Base-by-base conservation (phyloP, 805 yeast genomes). In the Spathaspora sp. region DNA sequence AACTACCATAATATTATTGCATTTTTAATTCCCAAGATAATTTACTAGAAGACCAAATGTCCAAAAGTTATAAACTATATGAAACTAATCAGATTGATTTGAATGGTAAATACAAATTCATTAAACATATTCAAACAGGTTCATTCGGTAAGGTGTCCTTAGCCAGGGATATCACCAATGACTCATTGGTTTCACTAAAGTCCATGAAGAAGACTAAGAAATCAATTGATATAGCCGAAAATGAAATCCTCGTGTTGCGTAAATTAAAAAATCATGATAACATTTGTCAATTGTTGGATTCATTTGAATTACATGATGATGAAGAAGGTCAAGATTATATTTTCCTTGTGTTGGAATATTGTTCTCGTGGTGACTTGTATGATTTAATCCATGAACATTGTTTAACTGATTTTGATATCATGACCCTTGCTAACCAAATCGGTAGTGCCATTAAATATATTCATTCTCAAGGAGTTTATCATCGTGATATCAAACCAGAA, bases 401-500 rank as follows among this genome's bases (percentile, higher is more conserved):
- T 31, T 49, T 60, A 8, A 44, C 60, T 44, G 45, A 62, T 47
- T 49, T 59, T 28, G 61, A 72, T 62, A 57, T 72, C 63, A 58
- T 73, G 67, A 55, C 62, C 67, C 52, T 75, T 73, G 62, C 81
- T 38, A 69, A 69, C 48, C 87, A 85, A 63, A 58, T 86, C 49
- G 67, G 70, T 51, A 67, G 69, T 39, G 88, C 86, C 8, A 66
- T 87, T 26, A 58, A 66, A 12, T 81, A 70, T 58, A 73, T 86
- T 4, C 93, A 87, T 60, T 65, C 77, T 3, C 66, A 69, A 42
- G 85, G 86, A 0, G 74, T 86, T 12, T 85, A 80, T 56, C 92
- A 86, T 64, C 72, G 92, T 46, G 92, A 86, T 61, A 77, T 86
- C 52, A 86, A 86, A 64, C 92, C 92, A 1, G 92, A 86, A 66